phyloP scores from a whole-genome alignment of 169 alveolate species.

The Cryptosporidium parvum region DNA sequence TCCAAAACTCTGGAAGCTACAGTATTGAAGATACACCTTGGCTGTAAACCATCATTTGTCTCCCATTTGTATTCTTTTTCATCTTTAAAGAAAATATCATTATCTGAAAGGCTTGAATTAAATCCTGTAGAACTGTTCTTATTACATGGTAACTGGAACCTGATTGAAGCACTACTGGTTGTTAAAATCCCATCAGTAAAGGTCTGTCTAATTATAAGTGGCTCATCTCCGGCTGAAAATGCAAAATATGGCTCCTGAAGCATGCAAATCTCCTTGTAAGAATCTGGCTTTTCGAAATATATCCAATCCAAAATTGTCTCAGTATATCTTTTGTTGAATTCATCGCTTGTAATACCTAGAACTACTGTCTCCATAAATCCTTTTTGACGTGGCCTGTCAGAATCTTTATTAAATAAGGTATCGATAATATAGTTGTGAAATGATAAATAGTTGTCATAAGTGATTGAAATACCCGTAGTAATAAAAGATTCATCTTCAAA shows the following conservation, averaged over 20 bases:
- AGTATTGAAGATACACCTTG: conserved; percentile 44
- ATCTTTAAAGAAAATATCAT: conserved; percentile 18
- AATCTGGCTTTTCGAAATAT: conserved; percentile 22
- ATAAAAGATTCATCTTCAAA: conserved; percentile 43
- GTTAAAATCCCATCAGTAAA: conserved; percentile 33
- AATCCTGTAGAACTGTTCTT: background rate
- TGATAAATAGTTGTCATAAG: conserved; percentile 27
- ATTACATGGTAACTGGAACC: conserved; percentile 53
- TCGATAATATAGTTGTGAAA: conserved; percentile 41
- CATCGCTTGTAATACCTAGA: conserved; percentile 3
- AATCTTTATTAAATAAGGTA: conserved; percentile 16
- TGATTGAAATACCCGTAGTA: conserved; percentile 20
- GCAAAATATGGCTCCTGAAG: conserved; percentile 54
- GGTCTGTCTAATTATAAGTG: conserved; percentile 46
- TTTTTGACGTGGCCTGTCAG: background rate
- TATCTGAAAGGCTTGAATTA: background rate
- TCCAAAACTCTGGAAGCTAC: conserved; percentile 62
- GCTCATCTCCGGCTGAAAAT: conserved; percentile 19
- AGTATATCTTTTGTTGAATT: conserved; percentile 3
- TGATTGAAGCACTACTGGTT: conserved; percentile 56
- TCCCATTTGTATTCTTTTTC: conserved; percentile 43
- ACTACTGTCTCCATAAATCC: conserved; percentile 49
- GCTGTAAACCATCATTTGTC: conserved; percentile 39
- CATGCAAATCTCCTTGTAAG: conserved; percentile 48
- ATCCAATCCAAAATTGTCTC: conserved; percentile 1